Conservation (phyloP, 768 basidiomycete species). For the Filobasidium wieringae region DNA sequence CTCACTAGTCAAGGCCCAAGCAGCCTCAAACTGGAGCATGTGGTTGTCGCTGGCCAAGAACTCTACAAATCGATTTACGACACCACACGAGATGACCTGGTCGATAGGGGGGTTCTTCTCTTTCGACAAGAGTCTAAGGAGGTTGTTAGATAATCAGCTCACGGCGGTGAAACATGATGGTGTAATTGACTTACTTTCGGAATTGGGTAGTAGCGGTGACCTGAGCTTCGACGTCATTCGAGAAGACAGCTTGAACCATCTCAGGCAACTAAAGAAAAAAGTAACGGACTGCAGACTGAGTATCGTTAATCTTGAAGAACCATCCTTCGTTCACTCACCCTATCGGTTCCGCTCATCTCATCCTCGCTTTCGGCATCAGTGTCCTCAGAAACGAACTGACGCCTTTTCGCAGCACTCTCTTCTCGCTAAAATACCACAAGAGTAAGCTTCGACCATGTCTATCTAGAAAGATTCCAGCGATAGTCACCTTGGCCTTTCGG, state of each 20-base stretch:
- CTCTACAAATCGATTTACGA: constrained; percentile 92
- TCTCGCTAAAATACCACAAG: constrained; percentile 49
- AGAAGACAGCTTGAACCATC: constrained; percentile 88
- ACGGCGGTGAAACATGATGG: too few species aligned
- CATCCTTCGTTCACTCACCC: constrained; percentile 1
- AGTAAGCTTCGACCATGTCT: background rate
- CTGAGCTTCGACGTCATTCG: constrained; percentile 79
- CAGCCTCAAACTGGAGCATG: constrained; percentile 70
- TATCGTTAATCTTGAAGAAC: too few species aligned
- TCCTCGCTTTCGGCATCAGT: constrained; percentile 56
- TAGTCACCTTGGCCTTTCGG: constrained; percentile 66
- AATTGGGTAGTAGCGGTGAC: constrained; percentile 96
- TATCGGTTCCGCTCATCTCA: constrained; percentile 7
- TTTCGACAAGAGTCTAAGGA: constrained; percentile 65
- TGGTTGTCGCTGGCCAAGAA: constrained; percentile 55
- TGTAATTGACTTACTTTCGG: constrained; percentile 52
- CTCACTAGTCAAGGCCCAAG: constrained; percentile 81
- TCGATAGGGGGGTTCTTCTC: constrained; percentile 99
- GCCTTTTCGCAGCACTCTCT: constrained; percentile 94
- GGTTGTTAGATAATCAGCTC: background rate
- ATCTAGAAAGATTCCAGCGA: background rate
- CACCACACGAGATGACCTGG: constrained; percentile 86
- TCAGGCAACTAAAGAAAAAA: constrained; percentile 57
- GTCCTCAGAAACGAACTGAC: constrained; percentile 71
- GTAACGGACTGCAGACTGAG: too few species aligned